Evolutionary conservation across 495 filamentous ascomycete genomes (phyloP).

Genomic region (Neurospora discreta): DNA sequence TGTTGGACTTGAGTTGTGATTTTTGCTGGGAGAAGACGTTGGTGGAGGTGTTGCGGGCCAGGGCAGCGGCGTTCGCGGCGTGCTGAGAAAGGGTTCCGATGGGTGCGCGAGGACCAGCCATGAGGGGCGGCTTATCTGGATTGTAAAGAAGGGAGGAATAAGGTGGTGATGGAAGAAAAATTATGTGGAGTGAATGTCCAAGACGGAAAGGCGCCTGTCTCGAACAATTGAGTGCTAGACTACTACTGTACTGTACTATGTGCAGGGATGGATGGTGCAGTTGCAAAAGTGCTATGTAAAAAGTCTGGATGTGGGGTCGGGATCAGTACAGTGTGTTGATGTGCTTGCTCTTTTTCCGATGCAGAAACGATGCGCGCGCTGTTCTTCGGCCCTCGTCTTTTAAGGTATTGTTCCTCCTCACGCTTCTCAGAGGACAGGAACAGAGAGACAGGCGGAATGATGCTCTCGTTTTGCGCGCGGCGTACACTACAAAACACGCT

Average conservation of each 20-base stretch:
- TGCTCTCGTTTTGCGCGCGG: neutral
- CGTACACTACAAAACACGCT: neutral
- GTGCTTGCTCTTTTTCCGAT: neutral
- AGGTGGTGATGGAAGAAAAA: neutral
- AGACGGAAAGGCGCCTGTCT: neutral
- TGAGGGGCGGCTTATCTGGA: constrained; percentile 6
- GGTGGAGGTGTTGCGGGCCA: constrained; percentile 14
- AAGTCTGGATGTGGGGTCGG: neutral
- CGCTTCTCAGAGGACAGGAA: neutral
- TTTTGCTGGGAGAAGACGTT: constrained; percentile 10
- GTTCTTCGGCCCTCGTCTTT: neutral
- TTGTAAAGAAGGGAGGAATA: neutral
- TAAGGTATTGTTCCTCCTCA: neutral
- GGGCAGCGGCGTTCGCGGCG: constrained; percentile 13
- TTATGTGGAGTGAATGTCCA: neutral
- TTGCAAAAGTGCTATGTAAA: neutral
- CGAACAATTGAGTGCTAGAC: neutral
- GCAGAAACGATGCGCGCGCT: neutral
- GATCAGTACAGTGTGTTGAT: neutral
- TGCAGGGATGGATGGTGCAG: neutral
- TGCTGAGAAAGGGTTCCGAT: constrained; percentile 22
- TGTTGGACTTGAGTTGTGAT: constrained; percentile 13
- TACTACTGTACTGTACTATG: too few relatives aligned
- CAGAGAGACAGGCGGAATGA: neutral
- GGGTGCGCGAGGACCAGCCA: constrained; percentile 25